Conservation (phyloP, 176 grass and related monocot genomes). For the Oryza meridionalis region DNA sequence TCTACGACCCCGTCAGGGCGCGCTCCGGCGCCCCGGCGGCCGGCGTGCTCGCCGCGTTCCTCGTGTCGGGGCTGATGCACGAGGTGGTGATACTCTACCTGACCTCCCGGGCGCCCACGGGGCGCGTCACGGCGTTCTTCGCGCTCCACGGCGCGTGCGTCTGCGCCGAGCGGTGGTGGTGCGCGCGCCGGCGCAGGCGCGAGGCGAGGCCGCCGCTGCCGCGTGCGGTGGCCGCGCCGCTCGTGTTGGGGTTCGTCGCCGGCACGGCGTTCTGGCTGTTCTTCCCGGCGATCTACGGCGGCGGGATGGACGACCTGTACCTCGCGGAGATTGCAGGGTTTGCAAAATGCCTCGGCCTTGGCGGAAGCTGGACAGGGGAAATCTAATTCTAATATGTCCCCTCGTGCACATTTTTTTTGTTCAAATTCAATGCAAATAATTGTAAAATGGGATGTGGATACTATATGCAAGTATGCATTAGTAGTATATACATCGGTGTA, state of each 20-base stretch:
- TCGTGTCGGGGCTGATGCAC: slow-evolving; percentile 73
- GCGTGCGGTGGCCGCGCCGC: slow-evolving; percentile 4
- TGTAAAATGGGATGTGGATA: too few relatives aligned
- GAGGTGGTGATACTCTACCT: slow-evolving; percentile 52
- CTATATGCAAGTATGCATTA: too few relatives aligned
- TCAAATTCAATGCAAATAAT: too few relatives aligned
- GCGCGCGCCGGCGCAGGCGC: background rate
- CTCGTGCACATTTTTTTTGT: too few relatives aligned
- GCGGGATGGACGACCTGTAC: slow-evolving; percentile 26
- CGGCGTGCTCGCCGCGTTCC: slow-evolving; percentile 40
- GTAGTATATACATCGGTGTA: too few relatives aligned
- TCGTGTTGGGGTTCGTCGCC: slow-evolving; percentile 37
- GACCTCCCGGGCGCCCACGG: slow-evolving; percentile 18
- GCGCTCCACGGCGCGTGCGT: slow-evolving; percentile 48
- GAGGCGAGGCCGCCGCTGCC: slow-evolving; percentile 36
- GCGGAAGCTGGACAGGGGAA: too few relatives aligned
- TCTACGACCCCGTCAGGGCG: slow-evolving; percentile 31
- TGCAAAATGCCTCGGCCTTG: too few relatives aligned
- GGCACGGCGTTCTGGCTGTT: slow-evolving; percentile 47
- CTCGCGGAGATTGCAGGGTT: background rate
- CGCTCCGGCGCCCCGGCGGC: slow-evolving; percentile 3
- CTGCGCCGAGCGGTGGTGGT: slow-evolving; percentile 35
- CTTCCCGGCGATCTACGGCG: slow-evolving; percentile 34
- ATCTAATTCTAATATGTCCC: too few relatives aligned
- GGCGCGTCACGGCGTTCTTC: slow-evolving; percentile 52